A percentile compares a stretch with the other conserved stretches of the same genome.
Evolutionary conservation across 164 flowering plant genomes (phyloP).

Genomic region (Umbellularia californica): DNA sequence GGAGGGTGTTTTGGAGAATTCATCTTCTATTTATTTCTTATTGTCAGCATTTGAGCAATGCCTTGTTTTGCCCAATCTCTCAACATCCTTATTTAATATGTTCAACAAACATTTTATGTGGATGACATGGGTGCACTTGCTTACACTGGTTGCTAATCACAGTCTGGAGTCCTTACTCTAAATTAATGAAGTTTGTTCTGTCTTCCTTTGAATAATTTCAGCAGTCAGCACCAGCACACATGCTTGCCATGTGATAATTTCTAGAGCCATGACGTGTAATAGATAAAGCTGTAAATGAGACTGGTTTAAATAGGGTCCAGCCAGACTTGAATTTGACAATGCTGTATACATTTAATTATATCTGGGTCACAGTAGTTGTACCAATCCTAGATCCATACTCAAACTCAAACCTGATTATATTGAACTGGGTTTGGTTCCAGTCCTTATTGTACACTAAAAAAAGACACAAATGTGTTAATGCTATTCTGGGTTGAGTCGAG

Average conservation of each 20-base stretch:
- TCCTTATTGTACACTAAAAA: background rate
- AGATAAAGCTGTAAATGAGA: no score
- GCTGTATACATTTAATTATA: no score
- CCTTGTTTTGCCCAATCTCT: constrained; percentile 54
- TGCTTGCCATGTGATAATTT: no score
- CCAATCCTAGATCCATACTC: no score
- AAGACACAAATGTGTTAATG: background rate
- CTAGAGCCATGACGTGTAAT: no score
- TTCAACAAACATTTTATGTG: background rate
- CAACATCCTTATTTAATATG: constrained; percentile 31
- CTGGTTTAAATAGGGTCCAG: no score
- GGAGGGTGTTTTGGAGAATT: no score
- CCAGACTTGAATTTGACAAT: no score
- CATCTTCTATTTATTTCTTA: background rate
- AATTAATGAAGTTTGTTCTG: no score
- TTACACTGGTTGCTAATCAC: background rate
- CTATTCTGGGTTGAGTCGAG: background rate
- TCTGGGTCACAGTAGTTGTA: background rate
- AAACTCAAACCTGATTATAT: no score
- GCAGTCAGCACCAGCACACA: no score
- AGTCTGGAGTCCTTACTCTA: background rate
- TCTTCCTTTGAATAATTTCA: background rate
- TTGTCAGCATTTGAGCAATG: constrained; percentile 10
- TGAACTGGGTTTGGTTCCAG: background rate
- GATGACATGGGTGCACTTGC: background rate